These are phyloP conservation scores for Fusarium denticulatum DNA, from an alignment of 2,329 filamentous ascomycete genomes.

Conservation along the genomic window DNA sequence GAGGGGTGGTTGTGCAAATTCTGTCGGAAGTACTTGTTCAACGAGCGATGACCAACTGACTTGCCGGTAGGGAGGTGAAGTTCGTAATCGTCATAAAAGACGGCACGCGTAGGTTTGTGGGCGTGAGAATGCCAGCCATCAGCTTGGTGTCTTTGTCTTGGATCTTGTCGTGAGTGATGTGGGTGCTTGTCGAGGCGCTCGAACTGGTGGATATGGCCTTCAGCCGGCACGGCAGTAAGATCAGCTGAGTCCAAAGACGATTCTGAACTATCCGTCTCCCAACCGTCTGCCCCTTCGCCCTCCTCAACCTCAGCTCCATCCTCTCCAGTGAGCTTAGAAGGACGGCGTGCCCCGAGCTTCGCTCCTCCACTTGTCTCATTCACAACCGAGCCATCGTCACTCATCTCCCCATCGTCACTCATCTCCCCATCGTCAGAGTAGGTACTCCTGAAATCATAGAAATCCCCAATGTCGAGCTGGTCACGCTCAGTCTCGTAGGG, in stretches of 20 bases:
- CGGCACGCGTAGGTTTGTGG: slow-evolving; percentile 76
- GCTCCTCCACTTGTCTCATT: slow-evolving; percentile 66
- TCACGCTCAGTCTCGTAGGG: slow-evolving; percentile 89
- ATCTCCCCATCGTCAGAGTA: slow-evolving; percentile 84
- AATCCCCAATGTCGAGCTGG: slow-evolving; percentile 93
- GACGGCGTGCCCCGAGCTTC: slow-evolving; percentile 73
- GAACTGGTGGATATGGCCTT: slow-evolving; percentile 75
- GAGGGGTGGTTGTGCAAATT: slow-evolving; percentile 89
- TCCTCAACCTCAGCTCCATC: slow-evolving; percentile 63
- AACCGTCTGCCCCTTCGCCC: slow-evolving; percentile 76
- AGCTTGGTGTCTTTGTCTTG: slow-evolving; percentile 76
- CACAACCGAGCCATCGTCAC: slow-evolving; percentile 59
- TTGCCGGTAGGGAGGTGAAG: slow-evolving; percentile 91
- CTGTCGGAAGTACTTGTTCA: slow-evolving; percentile 90
- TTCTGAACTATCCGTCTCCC: slow-evolving; percentile 94
- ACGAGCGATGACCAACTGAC: slow-evolving; percentile 87
- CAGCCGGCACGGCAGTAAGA: slow-evolving; percentile 80
- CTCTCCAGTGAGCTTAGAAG: slow-evolving; percentile 60
- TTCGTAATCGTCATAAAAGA: slow-evolving; percentile 93
- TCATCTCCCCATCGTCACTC: slow-evolving; percentile 75
- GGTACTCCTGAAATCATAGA: slow-evolving; percentile 95
- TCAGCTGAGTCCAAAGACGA: slow-evolving; percentile 90
- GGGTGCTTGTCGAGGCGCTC: slow-evolving; percentile 76
- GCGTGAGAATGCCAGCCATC: slow-evolving; percentile 87
- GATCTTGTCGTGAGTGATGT: slow-evolving; percentile 78